phyloP scores from a whole-genome alignment of 2,329 filamentous ascomycete species.

The Beauveria sp. region DNA sequence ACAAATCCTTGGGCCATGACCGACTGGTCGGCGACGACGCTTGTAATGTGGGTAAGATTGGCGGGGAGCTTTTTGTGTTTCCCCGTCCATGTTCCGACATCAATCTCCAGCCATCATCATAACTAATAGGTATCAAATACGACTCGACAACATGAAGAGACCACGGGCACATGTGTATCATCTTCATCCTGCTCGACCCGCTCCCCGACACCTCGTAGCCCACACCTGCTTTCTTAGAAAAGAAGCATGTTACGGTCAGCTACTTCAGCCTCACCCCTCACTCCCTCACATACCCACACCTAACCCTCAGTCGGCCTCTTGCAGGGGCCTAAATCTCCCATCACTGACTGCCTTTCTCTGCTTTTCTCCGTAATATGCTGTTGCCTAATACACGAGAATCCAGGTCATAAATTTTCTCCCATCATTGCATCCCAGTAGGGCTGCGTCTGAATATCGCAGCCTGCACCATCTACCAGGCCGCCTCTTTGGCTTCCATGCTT shows the following conservation, averaged over 20 bases:
- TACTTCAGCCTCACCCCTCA: conserved; percentile 1
- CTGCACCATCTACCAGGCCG: background rate
- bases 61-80: too few species aligned
- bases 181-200: too few species aligned
- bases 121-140: background rate
- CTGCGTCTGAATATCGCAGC: background rate
- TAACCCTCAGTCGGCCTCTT: background rate
- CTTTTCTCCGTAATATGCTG: background rate
- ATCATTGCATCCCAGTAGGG: background rate
- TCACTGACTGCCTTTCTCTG: too few species aligned
- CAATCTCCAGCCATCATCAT: background rate
- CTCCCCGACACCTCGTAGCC: too few species aligned
- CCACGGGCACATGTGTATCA: too few species aligned
- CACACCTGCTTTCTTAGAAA: too few species aligned
- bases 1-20: background rate
- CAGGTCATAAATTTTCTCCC: background rate
- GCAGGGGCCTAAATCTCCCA: background rate
- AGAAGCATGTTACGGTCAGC: background rate
- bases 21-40: background rate
- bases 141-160: too few species aligned
- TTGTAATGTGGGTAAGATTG: background rate
- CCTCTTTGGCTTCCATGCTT: background rate
- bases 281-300: background rate
- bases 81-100: too few species aligned
- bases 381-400: background rate